Evolutionary conservation across 2,329 filamentous ascomycete species (phyloP), one percentile per base, ranked within the genome.

Genomic region (Penicillium sp.): DNA sequence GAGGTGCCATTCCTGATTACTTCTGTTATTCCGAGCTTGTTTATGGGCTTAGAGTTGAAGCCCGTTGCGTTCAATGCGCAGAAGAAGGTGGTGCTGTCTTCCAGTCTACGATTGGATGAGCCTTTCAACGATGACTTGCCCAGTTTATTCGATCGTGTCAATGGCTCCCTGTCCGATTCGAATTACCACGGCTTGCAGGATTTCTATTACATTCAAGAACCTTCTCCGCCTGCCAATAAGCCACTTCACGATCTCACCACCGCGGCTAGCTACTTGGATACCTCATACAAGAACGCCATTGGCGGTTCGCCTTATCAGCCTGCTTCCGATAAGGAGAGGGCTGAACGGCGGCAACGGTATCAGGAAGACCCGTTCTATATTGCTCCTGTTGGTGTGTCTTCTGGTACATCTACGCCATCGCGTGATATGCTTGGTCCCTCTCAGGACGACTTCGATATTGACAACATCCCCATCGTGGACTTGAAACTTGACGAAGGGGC

Each of bases 321-420:
- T 63, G 90, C 91, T 43, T 71, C 90, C 37, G 89, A 90, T 4
- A 82, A 87, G 58, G 84, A 90, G 58, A 90, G 87, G 64, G 85
- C 87, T 3, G 91, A 96, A 68, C 84, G 92, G 10, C 77, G 83
- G 52, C 92, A 96, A 69, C 85, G 91, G 52, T 91, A 96, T 71
- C 89, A 84, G 63, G 93, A 97, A 68, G 94, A 99, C 66, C 94
- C 94, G 0, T 99, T 96, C 72, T 99, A 99, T 69, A 97, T 99
- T 67, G 80, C 80, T 21, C 74, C 77, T 7, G 76, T 76, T 33
- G 79, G 79, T 23, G 78, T 75, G 37, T 75, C 77, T 0, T 85
- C 84, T 3, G 84, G 85, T 29, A 83, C 83, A 5, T 88, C 88
- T 0, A 93, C 90, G 1, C 90, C 90, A 0, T 87, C 94, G 46